Evolutionary conservation across 176 grass and related monocot species (phyloP).

Genomic region (Cenchrus purpureus): DNA sequence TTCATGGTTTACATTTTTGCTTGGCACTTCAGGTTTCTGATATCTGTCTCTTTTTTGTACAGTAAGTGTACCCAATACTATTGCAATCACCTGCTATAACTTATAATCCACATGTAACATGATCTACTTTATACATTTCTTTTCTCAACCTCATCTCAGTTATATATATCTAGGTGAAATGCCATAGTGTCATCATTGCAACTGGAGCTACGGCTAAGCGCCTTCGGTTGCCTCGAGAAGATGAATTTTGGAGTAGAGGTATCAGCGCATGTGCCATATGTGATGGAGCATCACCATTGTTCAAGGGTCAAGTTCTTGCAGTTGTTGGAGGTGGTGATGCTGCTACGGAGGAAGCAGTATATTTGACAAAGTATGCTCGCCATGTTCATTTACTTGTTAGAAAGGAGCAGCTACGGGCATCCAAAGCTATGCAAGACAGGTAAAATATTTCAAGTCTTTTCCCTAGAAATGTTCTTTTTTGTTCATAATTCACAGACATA

Average conservation of each 20-base stretch:
- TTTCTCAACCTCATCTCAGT: constrained; percentile 37
- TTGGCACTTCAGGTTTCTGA: neutral
- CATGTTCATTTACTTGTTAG: constrained; percentile 97
- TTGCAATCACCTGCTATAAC: neutral
- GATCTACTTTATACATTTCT: neutral
- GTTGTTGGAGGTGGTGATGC: constrained; percentile 95
- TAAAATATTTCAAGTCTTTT: constrained; percentile 43
- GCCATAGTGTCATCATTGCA: constrained; percentile 85
- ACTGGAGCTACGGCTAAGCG: constrained; percentile 92
- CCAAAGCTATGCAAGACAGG: constrained; percentile 99
- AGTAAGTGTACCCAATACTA: neutral
- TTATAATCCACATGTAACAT: neutral
- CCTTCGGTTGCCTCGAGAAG: constrained; percentile 79
- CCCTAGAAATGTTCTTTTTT: constrained; percentile 18
- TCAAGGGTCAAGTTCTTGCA: constrained; percentile 89
- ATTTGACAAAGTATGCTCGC: constrained; percentile 97
- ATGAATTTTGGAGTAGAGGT: constrained; percentile 99
- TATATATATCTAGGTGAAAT: constrained; percentile 69
- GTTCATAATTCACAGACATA: constrained; percentile 17
- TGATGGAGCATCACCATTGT: constrained; percentile 91
- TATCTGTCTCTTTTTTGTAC: neutral
- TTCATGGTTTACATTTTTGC: neutral
- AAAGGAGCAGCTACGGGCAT: constrained; percentile 68
- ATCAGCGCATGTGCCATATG: constrained; percentile 99
- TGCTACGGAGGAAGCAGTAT: constrained; percentile 92